Evolutionary conservation across 768 basidiomycete genomes (phyloP), one percentile per base, ranked within the genome.

Genomic region (Rickenella mellea): DNA sequence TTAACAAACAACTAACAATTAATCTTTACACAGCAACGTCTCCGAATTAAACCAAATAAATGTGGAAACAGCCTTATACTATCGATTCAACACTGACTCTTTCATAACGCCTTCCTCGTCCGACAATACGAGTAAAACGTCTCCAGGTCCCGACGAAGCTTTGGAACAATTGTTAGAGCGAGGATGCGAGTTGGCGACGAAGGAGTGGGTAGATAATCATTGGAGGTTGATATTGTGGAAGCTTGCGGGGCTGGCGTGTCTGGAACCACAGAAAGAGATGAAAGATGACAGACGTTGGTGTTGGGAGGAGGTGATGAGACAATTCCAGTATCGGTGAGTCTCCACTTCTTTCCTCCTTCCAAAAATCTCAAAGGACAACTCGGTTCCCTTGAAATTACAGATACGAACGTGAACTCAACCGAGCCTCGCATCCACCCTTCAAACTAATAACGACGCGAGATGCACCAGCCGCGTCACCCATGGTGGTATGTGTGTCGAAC

Each of bases 211-310:
- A 1, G 75, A 84, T 39, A 97, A 97, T 52, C 92, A 96, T 51
- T 99, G 91, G 87, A 59, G 65, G 8, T 62, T 92, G 33, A 77
- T 98, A 24, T 69, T 99, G 3, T 99, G 96, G 96, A 99, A 99
- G 63, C 62, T 96, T 17, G 89, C 91, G 3, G 84, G 87, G 10
- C 78, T 90, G 73, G 82, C 80, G 1, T 67, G 71, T 27, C 68
- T 91, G 1, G 78, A 87, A 44, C 91, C 92, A 4, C 58, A 69
- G 20, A 63, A 67, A 29, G 78, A 78, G 53, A 61, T 72, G 35
- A 64, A 69, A 38, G 49, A 51, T 15, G 59, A 53, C 42, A 76
- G 67, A 48, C 65, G 78, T 17, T 99, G 94, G 91, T 80, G 74
- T 49, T 96, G 85, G 81, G 57, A 65, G 9, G 86, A 88, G 58